Base-by-base conservation (phyloP, 371 early-diverging fungal genomes). In the Mortierella sp. region DNA sequence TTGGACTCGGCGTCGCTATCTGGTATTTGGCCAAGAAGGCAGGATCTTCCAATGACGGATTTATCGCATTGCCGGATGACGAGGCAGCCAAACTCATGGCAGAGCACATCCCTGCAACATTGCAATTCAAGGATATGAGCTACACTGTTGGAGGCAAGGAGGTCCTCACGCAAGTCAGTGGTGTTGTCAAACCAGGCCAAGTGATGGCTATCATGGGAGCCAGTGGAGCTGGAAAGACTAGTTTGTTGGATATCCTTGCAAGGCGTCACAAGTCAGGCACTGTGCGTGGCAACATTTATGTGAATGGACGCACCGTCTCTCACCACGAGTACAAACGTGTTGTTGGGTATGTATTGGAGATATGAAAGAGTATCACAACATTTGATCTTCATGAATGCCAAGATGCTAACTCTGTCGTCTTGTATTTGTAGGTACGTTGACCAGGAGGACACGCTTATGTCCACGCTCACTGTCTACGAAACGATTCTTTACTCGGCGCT, bases 361-460 rank as follows among this genome's bases (percentile, higher is more conserved):
- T n/a, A n/a, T n/a, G n/a, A n/a, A n/a, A n/a, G n/a, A n/a, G n/a
- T n/a, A n/a, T n/a, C n/a, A n/a, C n/a, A n/a, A n/a, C n/a, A n/a
- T n/a, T n/a, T n/a, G n/a, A n/a, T n/a, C n/a, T n/a, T n/a, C n/a
- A n/a, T n/a, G n/a, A n/a, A 24, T 8, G 28, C n/a, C 23, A 18
- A 24, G 24, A 5, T 45, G 7, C 45, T 45, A 19, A 45, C 45
- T 45, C 19, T 12, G 45, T 45, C 12, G 5, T 45, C n/a, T 12
- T n/a, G n/a, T n/a, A n/a, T n/a, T n/a, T n/a, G n/a, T 53, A 69
- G 72, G n/a, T 96, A 88, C 81, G 96, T 96, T 0, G 94, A 95
- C 71, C 98, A 97, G 71, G 96, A 96, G 59, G 96, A 96, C 71
- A 85, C 90, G 2, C 80, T 95, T 28, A 90, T 94, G 85, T 84